phyloP scores from a whole-genome alignment of 78 protist genomes.

The Capsaspora owczarzaki region DNA sequence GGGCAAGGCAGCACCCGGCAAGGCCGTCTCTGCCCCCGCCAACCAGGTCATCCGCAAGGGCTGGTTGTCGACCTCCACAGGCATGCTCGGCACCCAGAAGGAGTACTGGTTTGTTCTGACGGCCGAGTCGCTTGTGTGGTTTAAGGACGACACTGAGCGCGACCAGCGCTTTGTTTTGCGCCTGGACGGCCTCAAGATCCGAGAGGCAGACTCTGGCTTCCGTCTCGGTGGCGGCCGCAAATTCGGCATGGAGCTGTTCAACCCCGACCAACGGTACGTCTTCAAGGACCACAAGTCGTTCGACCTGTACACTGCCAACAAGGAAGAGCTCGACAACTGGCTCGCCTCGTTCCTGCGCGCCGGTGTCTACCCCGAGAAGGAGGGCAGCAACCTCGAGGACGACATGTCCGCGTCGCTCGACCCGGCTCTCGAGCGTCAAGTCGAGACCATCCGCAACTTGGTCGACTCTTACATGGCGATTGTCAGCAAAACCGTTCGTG shows the following conservation, averaged over 20 bases:
- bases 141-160: constrained; percentile 16
- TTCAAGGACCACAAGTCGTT: constrained; percentile 20
- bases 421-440: constrained; percentile 29
- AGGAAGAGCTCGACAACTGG: constrained; percentile 24
- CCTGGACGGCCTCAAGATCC: constrained; percentile 13
- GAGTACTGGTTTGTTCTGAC: constrained; percentile 24
- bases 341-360: constrained; percentile 36
- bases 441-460: constrained; percentile 35
- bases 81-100: not conserved
- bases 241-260: constrained; percentile 6
- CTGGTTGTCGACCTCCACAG: not conserved
- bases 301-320: not conserved
- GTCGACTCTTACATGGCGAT: constrained; percentile 36
- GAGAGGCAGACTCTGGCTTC: not conserved
- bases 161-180: constrained; percentile 5
- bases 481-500: constrained; percentile 1
- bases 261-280: constrained; percentile 17
- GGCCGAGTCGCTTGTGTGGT: constrained; percentile 18
- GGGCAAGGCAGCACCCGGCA: not conserved
- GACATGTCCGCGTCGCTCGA: not conserved
- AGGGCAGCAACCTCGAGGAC: not conserved
- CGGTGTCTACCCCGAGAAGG: constrained; percentile 25
- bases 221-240: not conserved
- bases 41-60: constrained; percentile 24
- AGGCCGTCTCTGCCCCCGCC: not conserved